Evolutionary conservation across 2,329 filamentous ascomycete genomes (phyloP), one percentile per base, ranked within the genome.

Genomic region (Diaporthe capsici): DNA sequence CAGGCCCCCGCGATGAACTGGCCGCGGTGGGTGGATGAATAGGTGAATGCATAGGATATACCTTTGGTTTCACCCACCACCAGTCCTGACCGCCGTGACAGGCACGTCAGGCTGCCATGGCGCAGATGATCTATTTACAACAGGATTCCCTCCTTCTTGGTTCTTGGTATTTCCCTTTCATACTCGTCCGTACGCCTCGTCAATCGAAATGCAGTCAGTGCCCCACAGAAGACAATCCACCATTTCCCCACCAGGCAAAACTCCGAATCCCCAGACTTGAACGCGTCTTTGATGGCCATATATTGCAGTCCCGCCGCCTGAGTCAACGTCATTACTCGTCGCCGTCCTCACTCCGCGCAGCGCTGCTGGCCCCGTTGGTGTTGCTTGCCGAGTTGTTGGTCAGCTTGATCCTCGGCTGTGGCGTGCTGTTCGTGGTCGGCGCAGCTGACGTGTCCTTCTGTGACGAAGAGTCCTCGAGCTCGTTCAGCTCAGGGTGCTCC

Each of bases 351-450:
- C 76, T 77, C 25, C 73, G 70, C 37, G 76, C 70, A 67, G 71
- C 76, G 44, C 70, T 77, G 73, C 71, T 77, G 39, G 55, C 61
- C 22, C 73, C 73, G 47, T 75, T 77, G 34, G 73, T 71, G 73
- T 76, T 76, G 68, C 72, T 77, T 28, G 74, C 72, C 79, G 90
- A 88, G 31, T 87, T 80, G 15, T 80, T 81, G 61, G 88, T 93
- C 77, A 96, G 87, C 86, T 94, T 95, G 84, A 96, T 96, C 74
- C 93, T 88, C 49, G 91, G 89, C 80, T 93, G 88, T 34, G 94
- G 94, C 37, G 94, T 96, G 70, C 90, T 89, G 25, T 86, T 90
- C 8, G 90, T 88, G 17, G 89, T 90, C n/a, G 90, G 89, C 42
- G 89, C 86, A 49, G 81, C 83, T 22, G 86, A 86, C 71, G 81